Evolutionary conservation across 1,139 yeast species (phyloP).

Genomic region (Diutina sp.): DNA sequence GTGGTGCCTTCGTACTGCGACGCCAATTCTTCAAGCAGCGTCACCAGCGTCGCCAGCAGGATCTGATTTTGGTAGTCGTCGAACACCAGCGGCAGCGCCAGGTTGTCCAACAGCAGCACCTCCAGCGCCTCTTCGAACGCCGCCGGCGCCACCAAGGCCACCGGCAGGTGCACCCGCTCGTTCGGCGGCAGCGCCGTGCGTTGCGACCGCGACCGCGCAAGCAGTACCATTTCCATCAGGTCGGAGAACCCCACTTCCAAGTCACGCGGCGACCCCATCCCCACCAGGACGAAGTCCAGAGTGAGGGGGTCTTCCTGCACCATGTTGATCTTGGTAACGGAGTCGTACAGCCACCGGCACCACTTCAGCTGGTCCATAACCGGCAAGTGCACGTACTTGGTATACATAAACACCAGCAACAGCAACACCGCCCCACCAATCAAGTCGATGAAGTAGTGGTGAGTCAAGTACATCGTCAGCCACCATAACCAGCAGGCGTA

Average conservation of each 20-base stretch:
- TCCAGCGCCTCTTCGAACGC: constrained; percentile 1
- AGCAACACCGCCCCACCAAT: constrained; percentile 83
- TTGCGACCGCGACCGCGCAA: background rate
- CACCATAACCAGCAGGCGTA: constrained; percentile 95
- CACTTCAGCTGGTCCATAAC: constrained; percentile 44
- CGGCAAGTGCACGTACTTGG: constrained; percentile 70
- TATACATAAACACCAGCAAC: constrained; percentile 55
- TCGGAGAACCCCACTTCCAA: background rate
- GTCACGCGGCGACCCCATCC: background rate
- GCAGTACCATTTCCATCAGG: background rate
- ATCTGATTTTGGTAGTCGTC: constrained; percentile 1
- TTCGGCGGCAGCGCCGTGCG: background rate
- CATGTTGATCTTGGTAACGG: constrained; percentile 16
- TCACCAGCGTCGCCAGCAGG: constrained; percentile 1
- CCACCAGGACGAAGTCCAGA: background rate
- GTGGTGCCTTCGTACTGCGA: background rate
- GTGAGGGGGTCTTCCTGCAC: constrained; percentile 22
- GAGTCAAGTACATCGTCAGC: constrained; percentile 95
- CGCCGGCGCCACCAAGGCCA: background rate
- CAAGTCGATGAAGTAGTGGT: constrained; percentile 86
- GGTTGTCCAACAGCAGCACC: constrained; percentile 2
- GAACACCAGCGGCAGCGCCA: constrained; percentile 2
- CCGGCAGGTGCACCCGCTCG: background rate
- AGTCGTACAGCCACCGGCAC: constrained; percentile 75
- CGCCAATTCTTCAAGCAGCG: constrained; percentile 2